Evolutionary conservation across 208 protist species (phyloP).

Genomic region (Naegleria fowleri): DNA sequence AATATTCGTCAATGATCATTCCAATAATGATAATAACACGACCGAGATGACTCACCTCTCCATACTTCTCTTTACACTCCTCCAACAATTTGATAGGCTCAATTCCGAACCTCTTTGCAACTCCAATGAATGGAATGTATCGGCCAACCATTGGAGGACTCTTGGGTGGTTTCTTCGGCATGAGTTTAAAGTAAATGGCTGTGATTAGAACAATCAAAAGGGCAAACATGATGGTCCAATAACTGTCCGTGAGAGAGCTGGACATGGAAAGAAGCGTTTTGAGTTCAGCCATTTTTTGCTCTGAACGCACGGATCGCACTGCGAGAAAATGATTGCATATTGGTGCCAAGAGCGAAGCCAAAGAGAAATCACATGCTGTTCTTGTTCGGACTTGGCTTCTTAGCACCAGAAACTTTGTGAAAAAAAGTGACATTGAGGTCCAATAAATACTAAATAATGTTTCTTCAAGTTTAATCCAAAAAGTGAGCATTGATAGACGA

Average conservation of each 20-base stretch:
- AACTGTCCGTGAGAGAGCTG: not conserved
- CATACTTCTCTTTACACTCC: not conserved
- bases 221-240: not conserved
- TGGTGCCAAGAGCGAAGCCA: no score
- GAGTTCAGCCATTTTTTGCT: no score
- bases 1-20: no score
- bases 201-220: not conserved
- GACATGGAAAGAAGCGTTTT: no score
- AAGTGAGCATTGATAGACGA: not conserved
- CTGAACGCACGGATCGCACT: no score
- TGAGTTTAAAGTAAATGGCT: not conserved
- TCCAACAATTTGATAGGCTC: not conserved
- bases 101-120: not conserved
- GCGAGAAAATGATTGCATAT: no score
- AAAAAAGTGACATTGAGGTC: no score
- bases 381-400: no score
- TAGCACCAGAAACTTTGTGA: no score
- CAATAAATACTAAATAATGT: no score
- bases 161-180: not conserved
- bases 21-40: no score
- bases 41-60: conserved; percentile 4
- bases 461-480: not conserved
- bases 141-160: not conserved
- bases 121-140: not conserved
- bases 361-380: no score